A percentile compares a stretch with the other conserved stretches of the same genome.
phyloP scores from a whole-genome alignment of 106 monocot genomes.

The Allium sativum region DNA sequence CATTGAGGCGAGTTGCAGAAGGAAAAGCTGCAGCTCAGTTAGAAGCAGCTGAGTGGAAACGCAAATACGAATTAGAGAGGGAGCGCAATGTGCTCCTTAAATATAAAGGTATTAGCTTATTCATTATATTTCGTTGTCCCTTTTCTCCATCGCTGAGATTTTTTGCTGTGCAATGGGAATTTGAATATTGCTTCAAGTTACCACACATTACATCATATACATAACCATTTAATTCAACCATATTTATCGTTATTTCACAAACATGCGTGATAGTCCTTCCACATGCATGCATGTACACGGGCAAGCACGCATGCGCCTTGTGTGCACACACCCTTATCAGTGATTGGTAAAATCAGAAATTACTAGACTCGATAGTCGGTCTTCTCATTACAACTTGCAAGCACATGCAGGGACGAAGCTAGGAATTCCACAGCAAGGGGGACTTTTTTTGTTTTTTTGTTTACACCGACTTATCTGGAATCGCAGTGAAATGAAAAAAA shows the following conservation, averaged over 20 bases:
- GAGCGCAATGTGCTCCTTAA: conserved; percentile 35
- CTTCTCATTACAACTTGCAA: background rate
- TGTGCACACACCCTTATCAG: background rate
- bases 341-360: background rate
- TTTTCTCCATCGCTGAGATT: background rate
- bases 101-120: conserved; percentile 38
- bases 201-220: background rate
- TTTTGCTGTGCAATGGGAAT: background rate
- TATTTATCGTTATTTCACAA: background rate
- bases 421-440: too few species aligned
- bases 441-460: too few species aligned
- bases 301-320: background rate
- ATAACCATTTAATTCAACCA: background rate
- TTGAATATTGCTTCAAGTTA: background rate
- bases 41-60: conserved; percentile 91
- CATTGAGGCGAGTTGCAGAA: conserved; percentile 76
- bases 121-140: background rate
- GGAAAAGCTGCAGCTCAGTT: conserved; percentile 82
- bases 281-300: background rate
- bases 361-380: background rate
- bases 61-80: conserved; percentile 83
- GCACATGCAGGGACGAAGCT: too few species aligned
- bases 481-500: too few species aligned
- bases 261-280: background rate
- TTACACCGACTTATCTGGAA: too few species aligned